Base-by-base conservation (phyloP, 2,329 filamentous ascomycete genomes). In the Claviceps fusiformis region DNA sequence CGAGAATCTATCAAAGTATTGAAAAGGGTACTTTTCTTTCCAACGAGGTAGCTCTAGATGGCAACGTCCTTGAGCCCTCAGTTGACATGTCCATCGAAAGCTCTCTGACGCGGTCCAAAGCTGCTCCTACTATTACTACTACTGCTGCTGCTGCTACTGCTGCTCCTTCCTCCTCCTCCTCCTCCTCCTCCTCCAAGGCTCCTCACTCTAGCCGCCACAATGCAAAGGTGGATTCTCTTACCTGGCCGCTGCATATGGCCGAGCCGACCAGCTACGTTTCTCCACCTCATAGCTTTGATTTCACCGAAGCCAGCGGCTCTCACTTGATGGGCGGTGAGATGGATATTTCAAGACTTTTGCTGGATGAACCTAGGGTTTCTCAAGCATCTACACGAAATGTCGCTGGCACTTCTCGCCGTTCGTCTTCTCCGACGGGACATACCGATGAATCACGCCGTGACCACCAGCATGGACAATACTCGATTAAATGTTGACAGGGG, bases 281-380 rank as follows among this genome's bases (percentile, higher is more conserved):
- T 13, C 57, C 62, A 0, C 39, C 56, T 50, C 67, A 62, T 17
- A 63, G 65, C 17, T 70, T 77, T 35, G 75, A 79, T 45, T 74
- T 76, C 67, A 66, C 64, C 43, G 76, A 78, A 47, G 61, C 64
- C 6, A 62, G 69, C 10, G 63, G 65, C 4, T 62, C 70, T 3
- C 70, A 74, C 3, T 69, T 73, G 54, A 65, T 72, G 50, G 71
- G 71, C 3, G 75, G 77, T 17, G 80, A 82, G 63, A 83, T 83
- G 80, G 80, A 81, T 53, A 81, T 83, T 49, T 80, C 79, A 17
- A 74, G 80, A 13, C 70, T 84, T 2, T 65, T 83, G 2, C 70
- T 83, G n/a, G 78, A 82, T 54, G 79, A 81, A 58, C 67, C 68
- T 4, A 70, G 70, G 56, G 55, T 65, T 3, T 55, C 57, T 9